Evolutionary conservation across 169 alveolate genomes (phyloP), one percentile per base, ranked within the genome.

Genomic region (Cryptosporidium sp.): DNA sequence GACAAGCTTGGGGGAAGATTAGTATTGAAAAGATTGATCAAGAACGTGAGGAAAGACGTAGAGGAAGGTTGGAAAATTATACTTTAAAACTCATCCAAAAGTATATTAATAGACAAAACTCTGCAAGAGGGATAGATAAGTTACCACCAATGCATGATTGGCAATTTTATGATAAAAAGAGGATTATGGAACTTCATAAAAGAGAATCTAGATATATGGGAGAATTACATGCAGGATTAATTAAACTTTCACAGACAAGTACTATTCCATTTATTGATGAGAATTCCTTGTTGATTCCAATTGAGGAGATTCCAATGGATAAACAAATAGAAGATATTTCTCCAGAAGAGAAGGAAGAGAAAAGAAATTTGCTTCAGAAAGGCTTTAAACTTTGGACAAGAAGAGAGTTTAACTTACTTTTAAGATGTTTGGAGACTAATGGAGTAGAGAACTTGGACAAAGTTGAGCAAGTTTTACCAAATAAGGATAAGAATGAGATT

Each of bases 381-480:
- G 98, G 98, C 14, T 95, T 96, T 71, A 91, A 86, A 16, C 85
- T 91, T 45, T 96, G 98, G 98, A 94, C 93, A 67, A 92, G 94
- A 70, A 86, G 91, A 61, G 98, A 96, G 58, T 96, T 93, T 87
- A 71, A 93, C 69, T 85, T 94, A 9, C 95, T 95, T 75, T 62
- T 94, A 23, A 75, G 84, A 58, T 95, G 95, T 18, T 84, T 93
- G 23, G 97, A 94, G 62, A 45, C 87, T 51, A 92, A 80, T 61
- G 96, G 95, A 7, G 92, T 87, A 84, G 94, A 95, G 70, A 65
- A 80, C 53, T 42, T 80, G 52, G 72, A 61, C 37, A 67, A 61
- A 7, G 65, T 80, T 18, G 33, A 31, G n/a, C 35, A 65, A 39
- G 56, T 61, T 35, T 45, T 62, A 14, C 69, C 80, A 39, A 80